Percentiles rank a stretch among this genome's conserved stretches.
Evolutionary conservation across 1,284 basidiomycete genomes (phyloP).

Genomic region (Stygiomarasmius scandens): DNA sequence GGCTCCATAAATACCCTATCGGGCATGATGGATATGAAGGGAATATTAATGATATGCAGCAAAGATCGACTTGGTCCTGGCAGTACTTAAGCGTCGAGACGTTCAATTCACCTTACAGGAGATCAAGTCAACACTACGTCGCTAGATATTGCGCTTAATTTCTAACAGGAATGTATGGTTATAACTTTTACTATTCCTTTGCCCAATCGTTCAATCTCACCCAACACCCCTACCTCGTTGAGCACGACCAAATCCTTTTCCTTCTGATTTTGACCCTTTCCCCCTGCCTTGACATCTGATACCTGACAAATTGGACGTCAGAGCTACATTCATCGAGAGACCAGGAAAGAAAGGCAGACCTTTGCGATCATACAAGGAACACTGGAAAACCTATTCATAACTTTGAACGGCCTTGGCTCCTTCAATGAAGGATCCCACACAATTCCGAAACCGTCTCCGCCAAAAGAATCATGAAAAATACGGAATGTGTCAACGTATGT

Average conservation of each 20-base stretch:
- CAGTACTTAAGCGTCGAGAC: no score
- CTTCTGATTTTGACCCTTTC: constrained; percentile 27
- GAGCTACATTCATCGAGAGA: background rate
- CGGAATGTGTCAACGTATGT: constrained; percentile 79
- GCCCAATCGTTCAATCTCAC: constrained; percentile 83
- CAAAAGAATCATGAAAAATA: constrained; percentile 85
- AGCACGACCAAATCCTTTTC: constrained; percentile 68
- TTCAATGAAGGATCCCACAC: constrained; percentile 84
- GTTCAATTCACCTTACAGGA: no score
- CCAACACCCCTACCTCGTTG: constrained; percentile 72
- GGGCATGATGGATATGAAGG: no score
- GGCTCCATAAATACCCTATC: no score
- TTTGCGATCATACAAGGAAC: constrained; percentile 43
- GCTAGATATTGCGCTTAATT: no score
- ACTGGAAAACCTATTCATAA: constrained; percentile 81
- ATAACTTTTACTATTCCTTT: constrained; percentile 66
- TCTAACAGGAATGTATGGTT: no score
- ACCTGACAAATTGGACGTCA: constrained; percentile 10
- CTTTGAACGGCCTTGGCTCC: constrained; percentile 70
- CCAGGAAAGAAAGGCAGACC: background rate
- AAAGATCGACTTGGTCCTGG: no score
- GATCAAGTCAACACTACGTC: no score
- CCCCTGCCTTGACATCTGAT: constrained; percentile 29
- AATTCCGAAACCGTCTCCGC: constrained; percentile 79
- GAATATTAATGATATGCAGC: no score